Conservation (phyloP, 768 basidiomycete genomes). For the Kwoniella bestiolae region DNA sequence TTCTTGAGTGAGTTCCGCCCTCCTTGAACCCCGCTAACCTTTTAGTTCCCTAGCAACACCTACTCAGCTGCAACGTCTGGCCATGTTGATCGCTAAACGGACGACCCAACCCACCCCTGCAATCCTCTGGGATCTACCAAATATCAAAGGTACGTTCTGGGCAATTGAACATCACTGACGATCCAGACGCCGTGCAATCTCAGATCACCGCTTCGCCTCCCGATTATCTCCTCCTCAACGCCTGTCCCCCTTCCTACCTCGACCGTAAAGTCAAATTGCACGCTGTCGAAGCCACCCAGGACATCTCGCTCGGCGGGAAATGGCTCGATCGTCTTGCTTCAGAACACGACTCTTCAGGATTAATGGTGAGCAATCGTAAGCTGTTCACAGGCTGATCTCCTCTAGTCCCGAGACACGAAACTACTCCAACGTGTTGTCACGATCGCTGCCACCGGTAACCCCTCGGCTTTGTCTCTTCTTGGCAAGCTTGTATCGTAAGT, state of each 20-base stretch:
- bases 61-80: background rate
- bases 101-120: constrained; percentile 6
- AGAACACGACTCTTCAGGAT: background rate
- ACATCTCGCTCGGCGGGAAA: background rate
- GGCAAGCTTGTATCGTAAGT: constrained; percentile 1
- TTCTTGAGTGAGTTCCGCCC: constrained; percentile 29
- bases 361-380: constrained; percentile 1
- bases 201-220: background rate
- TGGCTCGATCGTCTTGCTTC: constrained; percentile 3
- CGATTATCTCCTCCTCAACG: background rate
- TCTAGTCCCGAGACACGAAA: background rate
- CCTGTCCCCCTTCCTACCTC: constrained; percentile 8
- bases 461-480: background rate
- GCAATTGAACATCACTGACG: background rate
- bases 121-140: constrained; percentile 36
- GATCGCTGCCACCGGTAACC: background rate
- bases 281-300: background rate
- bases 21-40: background rate
- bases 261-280: background rate
- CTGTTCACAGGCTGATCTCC: background rate
- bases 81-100: background rate
- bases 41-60: constrained; percentile 5
- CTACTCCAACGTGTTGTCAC: background rate
- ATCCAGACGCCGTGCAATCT: background rate
- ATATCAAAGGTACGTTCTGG: constrained; percentile 27